Conservation (phyloP, 495 filamentous ascomycete genomes). For the Cudoniella acicularis region DNA sequence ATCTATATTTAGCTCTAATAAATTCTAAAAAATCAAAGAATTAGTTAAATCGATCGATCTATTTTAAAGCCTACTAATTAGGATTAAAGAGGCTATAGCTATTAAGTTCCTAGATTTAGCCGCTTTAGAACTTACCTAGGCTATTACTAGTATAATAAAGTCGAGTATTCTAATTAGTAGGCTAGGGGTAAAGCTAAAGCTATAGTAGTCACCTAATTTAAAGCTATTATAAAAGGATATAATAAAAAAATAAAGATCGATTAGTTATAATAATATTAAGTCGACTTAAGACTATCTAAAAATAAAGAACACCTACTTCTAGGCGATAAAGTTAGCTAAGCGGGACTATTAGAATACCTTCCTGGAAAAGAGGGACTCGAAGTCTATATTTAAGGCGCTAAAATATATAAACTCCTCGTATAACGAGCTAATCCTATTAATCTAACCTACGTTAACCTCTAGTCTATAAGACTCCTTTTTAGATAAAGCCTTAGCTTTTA, state of each 20-base stretch:
- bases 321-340: neutral
- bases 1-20: neutral
- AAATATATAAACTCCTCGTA: neutral
- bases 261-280: neutral
- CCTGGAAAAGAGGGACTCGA: neutral
- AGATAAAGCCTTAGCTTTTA: no score
- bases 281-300: neutral
- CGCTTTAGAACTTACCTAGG: neutral
- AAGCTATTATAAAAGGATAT: neutral
- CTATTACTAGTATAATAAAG: neutral
- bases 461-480: no score
- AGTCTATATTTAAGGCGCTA: neutral
- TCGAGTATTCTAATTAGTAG: neutral
- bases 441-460: no score
- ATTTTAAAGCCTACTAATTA: neutral
- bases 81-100: neutral
- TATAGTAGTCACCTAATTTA: neutral
- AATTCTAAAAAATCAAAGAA: neutral
- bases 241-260: neutral
- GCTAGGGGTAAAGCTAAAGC: neutral
- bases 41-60: neutral
- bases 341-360: neutral
- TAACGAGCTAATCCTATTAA: no score
- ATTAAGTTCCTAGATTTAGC: neutral
- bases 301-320: neutral